These are phyloP conservation scores for Paradendryphiella salina DNA, from an alignment of 2,329 filamentous ascomycete species.

Conservation along the genomic window DNA sequence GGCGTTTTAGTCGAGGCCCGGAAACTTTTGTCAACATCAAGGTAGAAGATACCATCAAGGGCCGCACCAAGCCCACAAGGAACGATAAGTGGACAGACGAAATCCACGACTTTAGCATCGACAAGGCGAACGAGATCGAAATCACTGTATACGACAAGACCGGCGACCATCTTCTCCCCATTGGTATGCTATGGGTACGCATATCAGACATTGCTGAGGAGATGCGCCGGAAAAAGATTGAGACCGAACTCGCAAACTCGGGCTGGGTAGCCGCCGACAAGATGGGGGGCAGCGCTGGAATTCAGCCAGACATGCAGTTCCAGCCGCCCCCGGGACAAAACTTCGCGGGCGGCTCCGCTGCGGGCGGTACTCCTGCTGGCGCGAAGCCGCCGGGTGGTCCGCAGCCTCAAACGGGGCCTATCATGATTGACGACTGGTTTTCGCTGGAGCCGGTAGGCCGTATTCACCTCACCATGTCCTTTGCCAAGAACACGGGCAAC, in stretches of 20 bases:
- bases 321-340: slow-evolving; percentile 53
- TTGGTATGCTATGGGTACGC: slow-evolving; percentile 92
- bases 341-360: slow-evolving; percentile 43
- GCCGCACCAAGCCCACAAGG: slow-evolving; percentile 80
- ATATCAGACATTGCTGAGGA: slow-evolving; percentile 98
- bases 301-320: slow-evolving; percentile 60
- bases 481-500: slow-evolving; percentile 86
- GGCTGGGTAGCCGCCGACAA: slow-evolving; percentile 98
- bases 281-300: slow-evolving; percentile 68
- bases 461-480: slow-evolving; percentile 88
- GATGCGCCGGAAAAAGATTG: slow-evolving; percentile 94
- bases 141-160: slow-evolving; percentile 97
- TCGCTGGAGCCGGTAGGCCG: slow-evolving; percentile 91
- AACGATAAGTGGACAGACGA: slow-evolving; percentile 93
- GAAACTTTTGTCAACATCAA: slow-evolving; percentile 97
- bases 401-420: slow-evolving; percentile 56
- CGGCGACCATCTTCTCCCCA: slow-evolving; percentile 82
- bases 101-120: slow-evolving; percentile 87
- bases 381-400: slow-evolving; percentile 48
- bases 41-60: slow-evolving; percentile 91
- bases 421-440: slow-evolving; percentile 90
- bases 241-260: slow-evolving; percentile 89
- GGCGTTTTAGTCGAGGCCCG: slow-evolving; percentile 83
- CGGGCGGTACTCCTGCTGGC: slow-evolving; percentile 45
- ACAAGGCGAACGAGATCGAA: slow-evolving; percentile 98